Percentiles rank a stretch among this genome's conserved stretches.
Conservation (phyloP, 2,329 filamentous ascomycete genomes). For the Colletotrichum cordylinicola region DNA sequence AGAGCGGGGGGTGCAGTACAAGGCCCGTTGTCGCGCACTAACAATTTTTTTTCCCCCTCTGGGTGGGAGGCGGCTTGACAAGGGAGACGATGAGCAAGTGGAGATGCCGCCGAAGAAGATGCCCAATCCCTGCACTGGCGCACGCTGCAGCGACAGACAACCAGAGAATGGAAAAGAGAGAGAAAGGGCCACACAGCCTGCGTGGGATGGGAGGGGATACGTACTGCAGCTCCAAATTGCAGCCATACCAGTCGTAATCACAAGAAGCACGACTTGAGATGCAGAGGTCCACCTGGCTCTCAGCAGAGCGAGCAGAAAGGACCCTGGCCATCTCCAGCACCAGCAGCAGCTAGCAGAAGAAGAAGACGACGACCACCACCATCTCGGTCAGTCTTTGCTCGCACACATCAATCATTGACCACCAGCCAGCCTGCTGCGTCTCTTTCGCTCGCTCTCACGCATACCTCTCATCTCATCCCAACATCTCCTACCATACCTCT, state of each 20-base stretch:
- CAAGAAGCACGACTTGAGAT: background rate
- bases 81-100: constrained; percentile 14
- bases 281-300: background rate
- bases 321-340: background rate
- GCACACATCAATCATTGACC: background rate
- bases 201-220: background rate
- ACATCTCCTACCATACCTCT: background rate
- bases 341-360: background rate
- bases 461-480: background rate
- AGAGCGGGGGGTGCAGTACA: constrained; percentile 1
- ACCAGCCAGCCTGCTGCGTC: background rate
- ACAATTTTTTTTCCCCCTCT: constrained; percentile 17
- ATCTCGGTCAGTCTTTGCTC: background rate
- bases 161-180: background rate
- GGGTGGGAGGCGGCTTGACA: background rate
- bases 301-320: background rate
- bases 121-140: constrained; percentile 2
- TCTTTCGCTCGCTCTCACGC: background rate
- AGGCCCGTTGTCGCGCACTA: constrained; percentile 14
- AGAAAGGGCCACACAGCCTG: background rate
- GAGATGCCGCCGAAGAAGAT: constrained; percentile 16
- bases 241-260: background rate
- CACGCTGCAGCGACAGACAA: background rate
- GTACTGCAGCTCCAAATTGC: background rate
- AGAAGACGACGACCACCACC: background rate